Evolutionary conservation across 257 asterid genomes (phyloP).

Genomic region (Haberlea rhodopensis): DNA sequence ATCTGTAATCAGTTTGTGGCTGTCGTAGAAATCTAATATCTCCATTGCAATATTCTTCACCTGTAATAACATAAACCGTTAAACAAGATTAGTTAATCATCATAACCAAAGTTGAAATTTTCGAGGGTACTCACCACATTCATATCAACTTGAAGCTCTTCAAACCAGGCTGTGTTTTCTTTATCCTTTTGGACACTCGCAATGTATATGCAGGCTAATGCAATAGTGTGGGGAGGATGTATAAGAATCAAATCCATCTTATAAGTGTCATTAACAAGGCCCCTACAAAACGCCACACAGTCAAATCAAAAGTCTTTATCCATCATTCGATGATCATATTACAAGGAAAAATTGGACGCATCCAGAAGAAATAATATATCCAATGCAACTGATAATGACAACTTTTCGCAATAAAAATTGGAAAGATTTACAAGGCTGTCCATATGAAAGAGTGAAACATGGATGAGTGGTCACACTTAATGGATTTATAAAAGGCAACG

Average conservation of each 20-base stretch:
- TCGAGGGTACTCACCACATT: constrained; percentile 54
- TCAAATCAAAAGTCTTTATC: constrained; percentile 6
- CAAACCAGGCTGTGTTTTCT: constrained; percentile 96
- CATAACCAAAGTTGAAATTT: neutral
- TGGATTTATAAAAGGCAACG: neutral
- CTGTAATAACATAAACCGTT: constrained; percentile 32
- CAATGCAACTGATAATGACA: neutral
- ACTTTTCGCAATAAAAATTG: too few species aligned
- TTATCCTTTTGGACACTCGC: constrained; percentile 85
- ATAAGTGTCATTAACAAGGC: constrained; percentile 84
- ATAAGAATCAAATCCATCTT: constrained; percentile 90
- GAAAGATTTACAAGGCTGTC: neutral
- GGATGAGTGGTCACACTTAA: neutral
- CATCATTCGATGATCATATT: neutral
- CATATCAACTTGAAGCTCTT: constrained; percentile 98
- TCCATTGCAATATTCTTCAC: constrained; percentile 94
- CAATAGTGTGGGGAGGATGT: constrained; percentile 88
- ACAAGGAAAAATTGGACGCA: neutral
- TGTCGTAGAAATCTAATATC: constrained; percentile 80
- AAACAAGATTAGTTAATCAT: neutral
- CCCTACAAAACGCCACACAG: constrained; percentile 54
- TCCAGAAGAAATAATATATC: neutral
- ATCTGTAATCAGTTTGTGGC: constrained; percentile 68
- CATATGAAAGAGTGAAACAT: neutral
- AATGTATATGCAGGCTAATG: constrained; percentile 83